Evolutionary conservation across 2,329 filamentous ascomycete species (phyloP).

Genomic region (Ramichloridium luteum): DNA sequence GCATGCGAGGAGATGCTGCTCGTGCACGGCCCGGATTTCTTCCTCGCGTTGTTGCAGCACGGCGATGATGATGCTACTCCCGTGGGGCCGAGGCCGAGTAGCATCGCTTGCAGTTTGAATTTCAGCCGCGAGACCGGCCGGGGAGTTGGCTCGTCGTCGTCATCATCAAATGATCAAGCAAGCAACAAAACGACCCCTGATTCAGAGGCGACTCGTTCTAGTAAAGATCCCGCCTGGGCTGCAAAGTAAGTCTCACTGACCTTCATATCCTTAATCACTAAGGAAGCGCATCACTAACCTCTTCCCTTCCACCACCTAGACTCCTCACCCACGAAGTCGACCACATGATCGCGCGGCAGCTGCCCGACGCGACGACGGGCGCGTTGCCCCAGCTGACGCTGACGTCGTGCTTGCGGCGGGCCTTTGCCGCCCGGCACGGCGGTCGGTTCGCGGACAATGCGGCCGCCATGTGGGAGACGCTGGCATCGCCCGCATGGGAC

Average conservation of each 20-base stretch:
- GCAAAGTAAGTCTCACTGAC: too few relatives aligned
- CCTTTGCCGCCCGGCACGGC: conserved; percentile 16
- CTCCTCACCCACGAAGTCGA: conserved; percentile 12
- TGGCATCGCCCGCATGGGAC: conserved; percentile 18
- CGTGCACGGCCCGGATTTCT: conserved; percentile 19
- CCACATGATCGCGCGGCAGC: conserved; percentile 17
- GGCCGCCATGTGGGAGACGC: conserved; percentile 22
- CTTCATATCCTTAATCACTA: too few relatives aligned
- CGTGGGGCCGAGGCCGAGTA: too few relatives aligned
- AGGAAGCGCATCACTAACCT: too few relatives aligned
- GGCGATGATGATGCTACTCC: too few relatives aligned
- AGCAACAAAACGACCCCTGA: too few relatives aligned
- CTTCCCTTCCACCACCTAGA: background rate
- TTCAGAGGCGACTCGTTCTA: too few relatives aligned
- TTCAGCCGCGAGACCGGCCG: too few relatives aligned
- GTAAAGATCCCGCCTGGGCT: too few relatives aligned
- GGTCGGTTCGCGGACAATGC: conserved; percentile 15
- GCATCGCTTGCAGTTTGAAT: too few relatives aligned
- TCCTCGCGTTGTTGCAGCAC: conserved; percentile 18
- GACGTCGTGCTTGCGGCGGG: conserved; percentile 17
- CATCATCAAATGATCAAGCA: too few relatives aligned
- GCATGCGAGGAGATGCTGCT: conserved; percentile 24
- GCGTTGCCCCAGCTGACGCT: conserved; percentile 16
- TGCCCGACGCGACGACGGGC: conserved; percentile 11
- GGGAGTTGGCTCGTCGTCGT: too few relatives aligned